A percentile compares a stretch with the other conserved stretches of the same genome.
Evolutionary conservation across 1,284 basidiomycete genomes (phyloP).

Genomic region (Pyrrhoderma noxium): DNA sequence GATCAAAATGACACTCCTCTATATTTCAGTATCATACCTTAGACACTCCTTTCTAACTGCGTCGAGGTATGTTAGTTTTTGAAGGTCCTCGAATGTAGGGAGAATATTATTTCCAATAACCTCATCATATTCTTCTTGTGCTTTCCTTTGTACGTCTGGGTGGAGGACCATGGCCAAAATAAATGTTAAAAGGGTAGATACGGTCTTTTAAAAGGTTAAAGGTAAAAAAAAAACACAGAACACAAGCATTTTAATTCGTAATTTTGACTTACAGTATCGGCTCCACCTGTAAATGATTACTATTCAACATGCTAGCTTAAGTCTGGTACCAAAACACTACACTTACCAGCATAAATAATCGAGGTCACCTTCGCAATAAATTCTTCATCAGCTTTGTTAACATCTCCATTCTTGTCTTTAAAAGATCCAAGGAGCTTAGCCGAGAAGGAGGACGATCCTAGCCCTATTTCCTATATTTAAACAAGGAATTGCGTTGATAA

Average conservation of each 20-base stretch:
- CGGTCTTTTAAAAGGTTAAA: conserved; percentile 31
- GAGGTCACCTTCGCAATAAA: neutral
- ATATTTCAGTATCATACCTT: conserved; percentile 16
- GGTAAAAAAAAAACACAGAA: neutral
- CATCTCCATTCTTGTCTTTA: neutral
- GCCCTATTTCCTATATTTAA: conserved; percentile 2
- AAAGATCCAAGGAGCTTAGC: conserved; percentile 4
- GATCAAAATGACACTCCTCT: too few species aligned
- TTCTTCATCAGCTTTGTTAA: conserved; percentile 11
- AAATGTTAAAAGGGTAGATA: conserved; percentile 43
- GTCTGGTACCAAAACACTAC: neutral
- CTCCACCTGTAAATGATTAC: conserved; percentile 11
- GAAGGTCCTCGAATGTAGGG: conserved; percentile 53
- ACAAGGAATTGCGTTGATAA: conserved; percentile 6
- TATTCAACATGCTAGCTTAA: neutral
- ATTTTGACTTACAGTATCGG: conserved; percentile 16
- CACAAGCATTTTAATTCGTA: neutral
- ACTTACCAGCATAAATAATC: conserved; percentile 6
- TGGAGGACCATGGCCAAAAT: conserved; percentile 47
- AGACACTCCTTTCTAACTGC: conserved; percentile 56
- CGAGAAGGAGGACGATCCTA: neutral
- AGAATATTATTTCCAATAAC: conserved; percentile 53
- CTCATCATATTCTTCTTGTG: conserved; percentile 55
- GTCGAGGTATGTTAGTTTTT: conserved; percentile 50
- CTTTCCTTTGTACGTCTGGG: conserved; percentile 43